phyloP scores from a whole-genome alignment of 225 moss, liverwort and hornwort species.

The Asterella californica region DNA sequence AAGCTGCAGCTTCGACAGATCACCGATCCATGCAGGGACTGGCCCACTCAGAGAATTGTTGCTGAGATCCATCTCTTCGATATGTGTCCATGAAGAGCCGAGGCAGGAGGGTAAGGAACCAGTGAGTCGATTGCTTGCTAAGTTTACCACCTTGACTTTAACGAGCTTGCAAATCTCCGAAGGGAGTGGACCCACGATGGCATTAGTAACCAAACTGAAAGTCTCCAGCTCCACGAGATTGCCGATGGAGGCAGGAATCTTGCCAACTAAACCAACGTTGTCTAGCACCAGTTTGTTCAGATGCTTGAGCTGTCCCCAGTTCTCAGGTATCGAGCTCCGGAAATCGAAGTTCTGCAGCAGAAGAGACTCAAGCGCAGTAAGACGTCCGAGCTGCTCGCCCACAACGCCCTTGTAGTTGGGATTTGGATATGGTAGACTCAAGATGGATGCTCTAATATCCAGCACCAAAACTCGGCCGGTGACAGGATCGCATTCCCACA shows the following conservation, averaged over 20 bases:
- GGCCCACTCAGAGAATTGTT: not conserved
- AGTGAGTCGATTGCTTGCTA: not conserved
- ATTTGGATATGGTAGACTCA: not conserved
- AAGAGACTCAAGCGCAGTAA: not conserved
- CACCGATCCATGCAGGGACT: not conserved
- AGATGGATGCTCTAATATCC: not conserved
- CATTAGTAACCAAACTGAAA: not conserved
- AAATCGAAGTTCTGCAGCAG: not conserved
- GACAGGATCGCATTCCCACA: not conserved
- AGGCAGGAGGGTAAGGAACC: conserved; percentile 2
- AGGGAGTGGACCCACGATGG: not conserved
- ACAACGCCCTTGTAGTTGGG: not conserved
- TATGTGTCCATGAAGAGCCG: not conserved
- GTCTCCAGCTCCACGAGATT: not conserved
- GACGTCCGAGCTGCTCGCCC: not conserved
- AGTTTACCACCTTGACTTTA: not conserved
- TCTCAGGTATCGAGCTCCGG: not conserved
- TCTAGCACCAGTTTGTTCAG: not conserved
- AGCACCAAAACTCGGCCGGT: not conserved
- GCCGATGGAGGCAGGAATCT: conserved; percentile 1
- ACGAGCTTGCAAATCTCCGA: not conserved
- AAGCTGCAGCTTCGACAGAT: not conserved
- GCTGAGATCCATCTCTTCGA: not conserved
- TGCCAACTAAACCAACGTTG: not conserved
- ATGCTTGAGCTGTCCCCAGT: not conserved